Percentiles rank a stretch among this genome's conserved stretches.
These are phyloP conservation scores for Penicillium alfredii DNA, from an alignment of 495 filamentous ascomycete species.

Conservation along the genomic window DNA sequence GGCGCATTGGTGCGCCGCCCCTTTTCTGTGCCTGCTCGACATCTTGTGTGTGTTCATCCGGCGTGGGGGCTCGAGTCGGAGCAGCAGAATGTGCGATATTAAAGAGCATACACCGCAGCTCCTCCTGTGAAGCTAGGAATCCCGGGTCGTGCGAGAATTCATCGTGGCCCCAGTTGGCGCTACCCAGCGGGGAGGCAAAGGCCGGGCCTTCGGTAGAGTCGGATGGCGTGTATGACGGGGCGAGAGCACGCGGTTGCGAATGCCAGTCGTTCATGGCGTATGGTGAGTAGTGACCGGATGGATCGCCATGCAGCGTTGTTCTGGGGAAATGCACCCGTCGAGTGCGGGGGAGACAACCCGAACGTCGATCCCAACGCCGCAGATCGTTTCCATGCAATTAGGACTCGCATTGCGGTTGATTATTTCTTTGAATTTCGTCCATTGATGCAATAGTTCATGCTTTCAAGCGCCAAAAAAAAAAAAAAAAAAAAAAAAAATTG, in stretches of 20 bases:
- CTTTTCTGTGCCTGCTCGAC: not conserved
- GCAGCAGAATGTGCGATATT: conserved; percentile 31
- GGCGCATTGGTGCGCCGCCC: conserved; percentile 9
- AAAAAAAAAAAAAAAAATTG: too few relatives aligned
- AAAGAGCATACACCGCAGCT: conserved; percentile 33
- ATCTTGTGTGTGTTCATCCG: conserved; percentile 4
- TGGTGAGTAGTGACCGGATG: too few relatives aligned
- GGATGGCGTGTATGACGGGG: conserved; percentile 15
- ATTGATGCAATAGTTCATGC: too few relatives aligned
- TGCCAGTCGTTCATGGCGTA: not conserved
- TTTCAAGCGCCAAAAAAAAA: too few relatives aligned
- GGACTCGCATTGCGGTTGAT: too few relatives aligned
- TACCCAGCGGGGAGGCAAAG: conserved; percentile 18
- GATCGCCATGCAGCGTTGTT: too few relatives aligned
- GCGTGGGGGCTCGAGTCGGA: conserved; percentile 24
- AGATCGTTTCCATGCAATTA: too few relatives aligned
- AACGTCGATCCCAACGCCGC: too few relatives aligned
- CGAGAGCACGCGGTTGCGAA: not conserved
- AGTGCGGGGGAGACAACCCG: too few relatives aligned
- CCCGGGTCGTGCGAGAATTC: conserved; percentile 33
- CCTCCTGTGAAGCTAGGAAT: conserved; percentile 36
- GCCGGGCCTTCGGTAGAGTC: conserved; percentile 15
- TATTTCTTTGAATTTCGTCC: too few relatives aligned
- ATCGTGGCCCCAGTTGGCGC: conserved; percentile 28
- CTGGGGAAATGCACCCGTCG: too few relatives aligned